Evolutionary conservation across 2,329 filamentous ascomycete genomes (phyloP).

Genomic region (Hypoxylon sp.): DNA sequence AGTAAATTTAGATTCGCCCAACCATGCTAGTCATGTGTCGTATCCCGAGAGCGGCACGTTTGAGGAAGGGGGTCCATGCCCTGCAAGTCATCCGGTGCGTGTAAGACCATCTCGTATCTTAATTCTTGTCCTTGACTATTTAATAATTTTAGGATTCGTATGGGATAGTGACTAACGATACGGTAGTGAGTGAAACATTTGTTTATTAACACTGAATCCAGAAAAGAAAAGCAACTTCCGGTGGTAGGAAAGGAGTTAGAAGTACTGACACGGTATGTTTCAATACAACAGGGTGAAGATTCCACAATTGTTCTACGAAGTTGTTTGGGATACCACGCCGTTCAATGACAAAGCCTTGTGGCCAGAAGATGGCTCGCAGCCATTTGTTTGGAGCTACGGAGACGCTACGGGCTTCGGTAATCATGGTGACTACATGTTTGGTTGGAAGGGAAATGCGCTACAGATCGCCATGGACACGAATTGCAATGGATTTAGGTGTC

Average conservation of each 20-base stretch:
- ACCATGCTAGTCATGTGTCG: slow-evolving; percentile 66
- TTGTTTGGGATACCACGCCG: slow-evolving; percentile 50
- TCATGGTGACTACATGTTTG: slow-evolving; percentile 56
- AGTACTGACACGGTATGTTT: not conserved
- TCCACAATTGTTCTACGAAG: slow-evolving; percentile 50
- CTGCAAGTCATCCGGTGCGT: slow-evolving; percentile 44
- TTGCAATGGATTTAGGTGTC: slow-evolving; percentile 52
- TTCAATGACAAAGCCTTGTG: slow-evolving; percentile 46
- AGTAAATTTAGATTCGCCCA: slow-evolving; percentile 60
- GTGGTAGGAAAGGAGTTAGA: not conserved
- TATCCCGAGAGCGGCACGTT: slow-evolving; percentile 59
- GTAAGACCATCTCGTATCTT: not conserved
- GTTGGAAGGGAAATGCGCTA: slow-evolving; percentile 56
- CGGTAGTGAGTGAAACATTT: not conserved
- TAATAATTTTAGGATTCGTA: too few relatives aligned
- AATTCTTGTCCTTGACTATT: not conserved
- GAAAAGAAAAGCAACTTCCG: not conserved
- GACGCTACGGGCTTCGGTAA: slow-evolving; percentile 54
- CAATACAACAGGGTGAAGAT: slow-evolving; percentile 37
- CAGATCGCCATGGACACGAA: slow-evolving; percentile 52
- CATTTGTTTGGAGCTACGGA: slow-evolving; percentile 46
- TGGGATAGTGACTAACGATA: not conserved
- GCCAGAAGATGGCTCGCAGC: slow-evolving; percentile 50
- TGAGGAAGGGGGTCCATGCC: slow-evolving; percentile 47
- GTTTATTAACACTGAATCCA: not conserved